Percentiles rank a stretch among this genome's conserved stretches.
phyloP scores from a whole-genome alignment of 352 stramenopile genomes.

The Phytopythium litorale region DNA sequence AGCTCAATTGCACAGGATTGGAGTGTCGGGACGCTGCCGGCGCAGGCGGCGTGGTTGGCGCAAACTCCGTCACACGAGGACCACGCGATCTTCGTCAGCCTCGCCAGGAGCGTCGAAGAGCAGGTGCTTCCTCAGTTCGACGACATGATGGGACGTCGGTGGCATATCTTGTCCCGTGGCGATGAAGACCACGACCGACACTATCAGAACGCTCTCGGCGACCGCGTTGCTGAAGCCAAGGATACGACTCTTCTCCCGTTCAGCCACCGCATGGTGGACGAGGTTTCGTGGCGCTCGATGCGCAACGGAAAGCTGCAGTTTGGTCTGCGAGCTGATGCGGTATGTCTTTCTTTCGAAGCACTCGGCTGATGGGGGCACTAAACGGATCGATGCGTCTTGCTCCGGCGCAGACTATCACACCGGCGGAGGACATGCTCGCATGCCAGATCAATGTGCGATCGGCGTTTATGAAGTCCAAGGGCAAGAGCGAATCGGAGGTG shows the following conservation, averaged over 20 bases:
- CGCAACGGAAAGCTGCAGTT: not conserved
- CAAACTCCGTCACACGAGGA: not conserved
- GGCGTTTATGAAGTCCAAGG: too few relatives aligned
- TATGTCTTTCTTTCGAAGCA: not conserved
- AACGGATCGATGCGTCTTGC: not conserved
- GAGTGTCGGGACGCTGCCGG: not conserved
- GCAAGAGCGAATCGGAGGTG: too few relatives aligned
- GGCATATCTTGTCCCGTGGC: not conserved
- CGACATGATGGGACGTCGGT: not conserved
- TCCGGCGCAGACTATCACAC: too few relatives aligned
- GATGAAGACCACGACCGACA: not conserved
- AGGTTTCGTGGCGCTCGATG: constrained; percentile 3
- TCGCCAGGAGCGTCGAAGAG: not conserved
- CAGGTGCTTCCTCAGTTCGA: not conserved
- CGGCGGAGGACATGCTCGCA: too few relatives aligned
- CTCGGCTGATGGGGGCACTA: not conserved
- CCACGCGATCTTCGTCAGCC: not conserved
- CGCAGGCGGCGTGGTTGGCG: not conserved
- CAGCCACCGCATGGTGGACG: not conserved
- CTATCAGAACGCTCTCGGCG: too few relatives aligned
- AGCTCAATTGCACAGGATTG: not conserved
- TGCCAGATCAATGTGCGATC: too few relatives aligned
- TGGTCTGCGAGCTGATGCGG: not conserved
- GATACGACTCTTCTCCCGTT: not conserved
- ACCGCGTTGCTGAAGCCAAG: not conserved